A percentile compares a stretch with the other conserved stretches of the same genome.
These are phyloP conservation scores for Boletus coccyginus DNA, from an alignment of 768 basidiomycete genomes.

Conservation along the genomic window DNA sequence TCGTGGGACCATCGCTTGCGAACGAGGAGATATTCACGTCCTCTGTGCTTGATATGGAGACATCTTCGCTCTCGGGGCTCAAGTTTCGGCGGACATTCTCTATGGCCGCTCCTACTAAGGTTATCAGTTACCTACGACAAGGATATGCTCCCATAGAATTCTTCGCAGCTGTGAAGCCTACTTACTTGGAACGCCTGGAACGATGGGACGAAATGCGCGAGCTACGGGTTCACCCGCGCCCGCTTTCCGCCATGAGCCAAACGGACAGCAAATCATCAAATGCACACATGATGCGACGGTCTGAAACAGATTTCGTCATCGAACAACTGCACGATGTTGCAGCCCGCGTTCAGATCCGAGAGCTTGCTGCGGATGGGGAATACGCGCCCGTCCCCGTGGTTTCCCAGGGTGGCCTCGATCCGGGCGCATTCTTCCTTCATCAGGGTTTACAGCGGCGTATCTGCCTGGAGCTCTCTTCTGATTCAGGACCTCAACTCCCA, in stretches of 20 bases:
- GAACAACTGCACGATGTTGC: constrained; percentile 91
- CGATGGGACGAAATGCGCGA: constrained; percentile 95
- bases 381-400: constrained; percentile 84
- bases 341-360: constrained; percentile 81
- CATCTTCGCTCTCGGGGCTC: constrained; percentile 69
- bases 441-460: constrained; percentile 92
- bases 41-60: constrained; percentile 67
- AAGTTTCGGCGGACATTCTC: constrained; percentile 83
- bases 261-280: constrained; percentile 40
- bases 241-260: constrained; percentile 30
- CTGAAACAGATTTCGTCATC: constrained; percentile 88
- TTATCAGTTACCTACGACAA: constrained; percentile 65
- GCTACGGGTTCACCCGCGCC: constrained; percentile 47
- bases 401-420: constrained; percentile 70
- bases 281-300: constrained; percentile 80
- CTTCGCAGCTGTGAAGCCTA: constrained; percentile 77
- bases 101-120: constrained; percentile 70
- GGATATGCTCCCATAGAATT: constrained; percentile 88
- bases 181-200: constrained; percentile 85
- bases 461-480: constrained; percentile 71
- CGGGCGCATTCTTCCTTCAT: constrained; percentile 83
- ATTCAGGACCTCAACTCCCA: constrained; percentile 86
- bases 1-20: constrained; percentile 66
- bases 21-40: constrained; percentile 86
- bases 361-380: constrained; percentile 80